Conservation (phyloP, 352 stramenopile species). For the Globisporangium okanoganense region DNA sequence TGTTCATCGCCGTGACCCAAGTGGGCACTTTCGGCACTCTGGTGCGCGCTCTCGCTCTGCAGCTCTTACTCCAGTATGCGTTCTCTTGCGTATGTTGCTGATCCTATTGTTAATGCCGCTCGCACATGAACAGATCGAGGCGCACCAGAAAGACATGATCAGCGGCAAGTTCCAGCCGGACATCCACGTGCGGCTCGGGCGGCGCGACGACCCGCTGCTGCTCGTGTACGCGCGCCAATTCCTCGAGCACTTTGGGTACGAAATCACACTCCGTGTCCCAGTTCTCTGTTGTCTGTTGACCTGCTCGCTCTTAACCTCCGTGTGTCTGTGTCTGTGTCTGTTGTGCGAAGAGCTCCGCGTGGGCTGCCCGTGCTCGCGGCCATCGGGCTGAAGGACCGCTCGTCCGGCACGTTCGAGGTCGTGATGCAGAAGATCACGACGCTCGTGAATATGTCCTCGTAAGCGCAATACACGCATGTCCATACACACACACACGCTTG, state of each 20-base stretch:
- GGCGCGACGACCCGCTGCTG: conserved; percentile 76
- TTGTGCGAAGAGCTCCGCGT: conserved; percentile 46
- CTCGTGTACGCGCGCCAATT: conserved; percentile 83
- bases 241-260: conserved; percentile 80
- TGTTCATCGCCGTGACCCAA: conserved; percentile 82
- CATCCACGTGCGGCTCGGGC: conserved; percentile 70
- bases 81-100: not conserved
- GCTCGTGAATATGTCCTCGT: conserved; percentile 22
- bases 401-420: conserved; percentile 62
- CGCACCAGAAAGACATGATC: conserved; percentile 69
- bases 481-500: too few species aligned
- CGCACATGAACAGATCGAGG: conserved; percentile 47
- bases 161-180: conserved; percentile 75
- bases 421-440: conserved; percentile 64
- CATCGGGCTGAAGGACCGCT: conserved; percentile 77
- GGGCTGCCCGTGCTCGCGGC: conserved; percentile 67
- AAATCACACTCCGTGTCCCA: too few species aligned
- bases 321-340: conserved; percentile 1
- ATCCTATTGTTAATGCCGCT: too few species aligned
- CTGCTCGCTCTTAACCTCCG: not conserved
- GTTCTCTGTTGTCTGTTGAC: not conserved
- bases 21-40: conserved; percentile 79
- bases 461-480: too few species aligned
- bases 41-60: conserved; percentile 24
- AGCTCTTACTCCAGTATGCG: too few species aligned